phyloP scores from a whole-genome alignment of 495 filamentous ascomycete species.

The Tuber brumale region DNA sequence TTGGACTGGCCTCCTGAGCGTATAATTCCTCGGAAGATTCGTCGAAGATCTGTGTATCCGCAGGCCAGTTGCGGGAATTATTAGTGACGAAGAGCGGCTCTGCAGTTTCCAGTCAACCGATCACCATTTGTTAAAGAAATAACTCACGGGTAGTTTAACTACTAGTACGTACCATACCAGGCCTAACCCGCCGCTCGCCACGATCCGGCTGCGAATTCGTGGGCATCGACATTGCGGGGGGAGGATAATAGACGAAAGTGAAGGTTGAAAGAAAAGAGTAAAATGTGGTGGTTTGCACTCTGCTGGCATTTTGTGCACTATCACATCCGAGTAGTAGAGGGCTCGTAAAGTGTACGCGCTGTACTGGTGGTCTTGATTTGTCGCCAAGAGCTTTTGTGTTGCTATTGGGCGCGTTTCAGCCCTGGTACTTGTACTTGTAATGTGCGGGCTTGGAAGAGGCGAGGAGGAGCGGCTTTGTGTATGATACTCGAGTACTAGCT shows the following conservation, averaged over 20 bases:
- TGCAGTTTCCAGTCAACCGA: not conserved
- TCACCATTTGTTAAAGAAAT: not conserved
- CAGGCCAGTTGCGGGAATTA: slow-evolving; percentile 34
- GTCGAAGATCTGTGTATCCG: slow-evolving; percentile 35
- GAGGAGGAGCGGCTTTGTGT: too few species aligned
- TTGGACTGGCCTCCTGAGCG: slow-evolving; percentile 16
- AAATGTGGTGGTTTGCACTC: not conserved
- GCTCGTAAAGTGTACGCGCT: not conserved
- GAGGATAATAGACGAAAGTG: not conserved
- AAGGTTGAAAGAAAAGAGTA: not conserved
- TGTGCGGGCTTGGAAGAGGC: not conserved
- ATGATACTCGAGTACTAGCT: too few species aligned
- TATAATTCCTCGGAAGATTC: slow-evolving; percentile 32
- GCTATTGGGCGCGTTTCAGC: not conserved
- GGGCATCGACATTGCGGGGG: not conserved
- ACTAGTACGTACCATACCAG: not conserved
- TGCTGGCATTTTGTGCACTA: not conserved
- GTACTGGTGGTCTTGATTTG: not conserved
- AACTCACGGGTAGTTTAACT: not conserved
- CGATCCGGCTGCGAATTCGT: not conserved
- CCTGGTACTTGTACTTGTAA: too few species aligned
- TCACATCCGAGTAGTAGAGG: too few species aligned
- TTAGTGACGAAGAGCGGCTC: slow-evolving; percentile 20
- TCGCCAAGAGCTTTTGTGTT: not conserved
- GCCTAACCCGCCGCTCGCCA: not conserved